These are phyloP conservation scores for Clitocybe nebularis DNA, from an alignment of 1,284 basidiomycete genomes.

Conservation along the genomic window DNA sequence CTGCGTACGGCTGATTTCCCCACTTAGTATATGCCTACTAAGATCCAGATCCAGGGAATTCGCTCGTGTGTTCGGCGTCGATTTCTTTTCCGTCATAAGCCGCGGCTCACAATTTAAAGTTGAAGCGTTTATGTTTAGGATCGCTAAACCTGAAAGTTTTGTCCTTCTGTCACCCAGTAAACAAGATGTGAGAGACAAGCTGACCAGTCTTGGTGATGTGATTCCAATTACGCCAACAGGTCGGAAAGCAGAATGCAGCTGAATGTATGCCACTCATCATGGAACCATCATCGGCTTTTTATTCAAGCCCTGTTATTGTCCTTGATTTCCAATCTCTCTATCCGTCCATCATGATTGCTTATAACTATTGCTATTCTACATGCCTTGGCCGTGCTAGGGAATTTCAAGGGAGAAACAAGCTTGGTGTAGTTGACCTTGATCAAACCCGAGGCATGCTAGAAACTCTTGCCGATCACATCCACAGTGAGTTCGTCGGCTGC, in stretches of 20 bases:
- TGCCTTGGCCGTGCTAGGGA: conserved; percentile 86
- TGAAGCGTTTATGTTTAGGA: conserved; percentile 96
- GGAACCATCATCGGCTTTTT: conserved; percentile 92
- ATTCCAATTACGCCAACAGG: conserved; percentile 41
- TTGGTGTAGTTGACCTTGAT: conserved; percentile 81
- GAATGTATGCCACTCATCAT: conserved; percentile 94
- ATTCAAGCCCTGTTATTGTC: conserved; percentile 87
- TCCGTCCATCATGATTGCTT: conserved; percentile 97
- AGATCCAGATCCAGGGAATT: conserved; percentile 67
- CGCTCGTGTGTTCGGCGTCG: conserved; percentile 93
- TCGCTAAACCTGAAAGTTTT: conserved; percentile 96
- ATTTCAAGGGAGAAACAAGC: conserved; percentile 86
- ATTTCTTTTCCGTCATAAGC: conserved; percentile 93
- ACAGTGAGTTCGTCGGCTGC: conserved; percentile 42
- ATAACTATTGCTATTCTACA: conserved; percentile 97
- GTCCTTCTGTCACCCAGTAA: conserved; percentile 85
- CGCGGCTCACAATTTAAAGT: conserved; percentile 98
- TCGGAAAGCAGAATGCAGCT: conserved; percentile 94
- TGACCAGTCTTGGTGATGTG: not conserved
- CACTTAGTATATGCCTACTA: not conserved
- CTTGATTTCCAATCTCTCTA: conserved; percentile 97
- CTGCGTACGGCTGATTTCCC: conserved; percentile 55
- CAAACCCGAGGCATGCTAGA: conserved; percentile 68
- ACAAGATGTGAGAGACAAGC: conserved; percentile 56
- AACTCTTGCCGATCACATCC: conserved; percentile 70